Base-by-base conservation (phyloP, 2,329 filamentous ascomycete genomes). In the Colletotrichum noveboracense region DNA sequence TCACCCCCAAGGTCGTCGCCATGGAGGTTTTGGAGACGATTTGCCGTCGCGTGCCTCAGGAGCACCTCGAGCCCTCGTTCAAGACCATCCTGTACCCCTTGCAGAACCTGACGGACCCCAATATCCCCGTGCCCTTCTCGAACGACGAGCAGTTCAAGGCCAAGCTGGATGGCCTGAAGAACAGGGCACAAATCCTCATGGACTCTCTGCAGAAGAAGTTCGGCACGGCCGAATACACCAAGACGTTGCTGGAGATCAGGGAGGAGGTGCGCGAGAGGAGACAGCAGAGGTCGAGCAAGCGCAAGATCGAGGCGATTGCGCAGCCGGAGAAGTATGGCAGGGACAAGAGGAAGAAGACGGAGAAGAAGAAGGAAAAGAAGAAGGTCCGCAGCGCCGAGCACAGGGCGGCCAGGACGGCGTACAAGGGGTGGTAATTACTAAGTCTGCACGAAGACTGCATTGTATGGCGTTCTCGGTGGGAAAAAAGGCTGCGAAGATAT, bases 291-390 rank as follows among this genome's bases (percentile, higher is more conserved):
- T 92, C 94, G 70, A 91, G 90, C 78, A 99, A 99, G 91, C 91
- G 97, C 80, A 95, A 95, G 85, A 95, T 98, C 78, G 96, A 97
- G 82, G 95, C 95, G 13, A 93, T 99, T 28, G 91, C 91, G 66
- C 91, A 94, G 81, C 97, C 97, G 2, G 96, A 97, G 86, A 93
- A 89, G 82, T 92, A 93, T 80, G 95, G 93, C 32, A 88, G 90
- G 81, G 93, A 94, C 79, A 98, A 98, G 92, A 92, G 91, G 83
- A 94, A 93, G 87, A 96, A 94, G 88, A 90, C 94, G 77, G 95
- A 97, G 82, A 92, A 93, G 87, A 97, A 97, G 88, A 96, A 93
- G 86, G 93, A 94, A 80, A 92, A 93, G 84, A 92, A 93, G 83
- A 98, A 95, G 89, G 94, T 94, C 84, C 95, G 91, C 84, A 93